Evolutionary conservation across 352 stramenopile species (phyloP).

Genomic region (Phytophthora megakarya): DNA sequence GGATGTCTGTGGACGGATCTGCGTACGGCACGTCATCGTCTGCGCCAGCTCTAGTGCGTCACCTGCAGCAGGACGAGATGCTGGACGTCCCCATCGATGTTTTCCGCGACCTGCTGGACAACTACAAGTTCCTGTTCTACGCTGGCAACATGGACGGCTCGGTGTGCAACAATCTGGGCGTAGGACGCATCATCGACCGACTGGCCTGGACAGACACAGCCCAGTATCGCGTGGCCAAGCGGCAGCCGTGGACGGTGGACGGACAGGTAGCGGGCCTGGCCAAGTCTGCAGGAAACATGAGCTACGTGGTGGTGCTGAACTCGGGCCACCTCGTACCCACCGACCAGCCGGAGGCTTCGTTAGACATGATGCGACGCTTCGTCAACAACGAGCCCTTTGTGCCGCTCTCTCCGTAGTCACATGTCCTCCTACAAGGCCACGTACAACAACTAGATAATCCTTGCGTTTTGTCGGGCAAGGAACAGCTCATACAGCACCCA

Average conservation of each 20-base stretch:
- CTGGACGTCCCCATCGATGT: slow-evolving; percentile 76
- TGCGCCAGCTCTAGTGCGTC: slow-evolving; percentile 67
- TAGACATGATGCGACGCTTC: slow-evolving; percentile 87
- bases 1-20: slow-evolving; percentile 68
- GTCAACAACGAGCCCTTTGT: slow-evolving; percentile 54
- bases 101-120: slow-evolving; percentile 78
- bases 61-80: slow-evolving; percentile 79
- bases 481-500: slow-evolving; percentile 12
- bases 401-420: slow-evolving; percentile 24
- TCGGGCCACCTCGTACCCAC: slow-evolving; percentile 74
- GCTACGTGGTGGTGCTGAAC: slow-evolving; percentile 83
- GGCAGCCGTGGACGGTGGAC: slow-evolving; percentile 66
- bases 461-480: slow-evolving; percentile 20
- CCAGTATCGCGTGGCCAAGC: slow-evolving; percentile 65
- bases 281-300: slow-evolving; percentile 82
- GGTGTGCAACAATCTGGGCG: slow-evolving; percentile 77
- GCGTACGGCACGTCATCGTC: slow-evolving; percentile 56
- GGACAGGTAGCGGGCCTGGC: slow-evolving; percentile 62
- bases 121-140: slow-evolving; percentile 88
- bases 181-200: slow-evolving; percentile 79
- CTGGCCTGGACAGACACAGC: slow-evolving; percentile 72
- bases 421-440: neutral
- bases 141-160: slow-evolving; percentile 87
- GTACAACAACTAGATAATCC: slow-evolving; percentile 19
- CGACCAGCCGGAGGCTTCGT: slow-evolving; percentile 69